Evolutionary conservation across 2,329 filamentous ascomycete genomes (phyloP).

Genomic region (Neonectria punicea): DNA sequence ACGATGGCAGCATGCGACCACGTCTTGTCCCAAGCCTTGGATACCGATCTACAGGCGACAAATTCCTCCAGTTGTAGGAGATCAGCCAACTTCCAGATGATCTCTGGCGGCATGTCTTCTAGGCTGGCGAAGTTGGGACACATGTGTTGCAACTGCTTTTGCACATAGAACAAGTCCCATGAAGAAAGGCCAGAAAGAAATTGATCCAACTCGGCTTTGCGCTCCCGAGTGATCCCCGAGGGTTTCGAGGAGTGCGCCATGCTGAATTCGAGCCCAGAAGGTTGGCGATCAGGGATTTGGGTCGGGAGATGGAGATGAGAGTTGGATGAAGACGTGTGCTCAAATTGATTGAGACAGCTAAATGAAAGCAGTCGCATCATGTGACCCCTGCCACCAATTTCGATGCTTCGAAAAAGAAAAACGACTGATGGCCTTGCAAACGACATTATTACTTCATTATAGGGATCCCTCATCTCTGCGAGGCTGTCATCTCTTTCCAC

Average conservation of each 20-base stretch:
- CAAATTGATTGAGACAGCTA: background rate
- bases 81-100: constrained; percentile 38
- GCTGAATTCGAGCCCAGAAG: background rate
- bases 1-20: constrained; percentile 41
- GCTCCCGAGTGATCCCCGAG: background rate
- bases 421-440: background rate
- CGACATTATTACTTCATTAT: background rate
- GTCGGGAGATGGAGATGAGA: background rate
- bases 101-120: constrained; percentile 42
- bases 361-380: background rate
- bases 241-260: background rate
- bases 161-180: constrained; percentile 44
- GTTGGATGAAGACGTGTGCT: background rate
- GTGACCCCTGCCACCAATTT: background rate
- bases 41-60: constrained; percentile 40
- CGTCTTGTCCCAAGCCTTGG: constrained; percentile 36
- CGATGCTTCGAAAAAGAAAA: background rate
- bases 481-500: constrained; percentile 52
- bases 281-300: background rate
- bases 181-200: constrained; percentile 40
- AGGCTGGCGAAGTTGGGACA: constrained; percentile 37
- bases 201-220: constrained; percentile 35
- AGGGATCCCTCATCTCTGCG: background rate
- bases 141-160: constrained; percentile 27
- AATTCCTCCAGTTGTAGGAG: constrained; percentile 41